Evolutionary conservation across 257 asterid genomes (phyloP), one percentile per base, ranked within the genome.

Genomic region (Lavandula angustifolia): DNA sequence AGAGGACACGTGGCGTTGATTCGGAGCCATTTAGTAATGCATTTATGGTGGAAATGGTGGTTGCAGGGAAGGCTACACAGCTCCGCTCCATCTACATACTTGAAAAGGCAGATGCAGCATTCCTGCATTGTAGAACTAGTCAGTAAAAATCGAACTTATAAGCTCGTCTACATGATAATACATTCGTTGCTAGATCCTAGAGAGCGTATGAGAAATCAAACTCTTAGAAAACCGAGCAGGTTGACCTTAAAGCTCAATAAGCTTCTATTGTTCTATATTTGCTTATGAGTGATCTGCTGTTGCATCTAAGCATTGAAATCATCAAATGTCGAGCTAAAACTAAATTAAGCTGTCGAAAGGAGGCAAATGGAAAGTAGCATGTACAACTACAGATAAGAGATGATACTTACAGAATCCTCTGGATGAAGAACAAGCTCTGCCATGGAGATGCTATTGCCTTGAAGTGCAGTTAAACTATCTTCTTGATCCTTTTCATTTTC

Each of bases 1-100:
- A 88, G 95, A 12, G 96, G 98, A 44, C 98, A 92, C 10, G 95
- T 89, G 4, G 98, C 95, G 22, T 85, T 92, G 68, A 89, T 87
- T 17, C 85, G 86, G 52, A 92, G 95, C 98, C 98, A 92, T 62
- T 83, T 86, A 3, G 83, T 53, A 9, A 92, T 78, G 86, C 96
- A 92, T 53, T 68, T 72, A 60, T 71, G 75, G 87, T 92, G 96
- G 85, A 92, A 92, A 79, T 89, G 96, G 81, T 92, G 98, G 74
- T 80, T 77, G 87, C 96, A 92, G 18, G 96, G 96, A 44, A 92
- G 91, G 4, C 77, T 71, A 62, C 95, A 84, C 47, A 92, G 56
- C 79, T 92, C 96, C 7, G 76, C 88, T 52, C 98, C 98, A 17
- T 89, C 83, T 12, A 61, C 69, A 34, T 92, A 92, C 64, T 74